Conservation (phyloP, 495 filamentous ascomycete genomes). For the Daldinia grandis region DNA sequence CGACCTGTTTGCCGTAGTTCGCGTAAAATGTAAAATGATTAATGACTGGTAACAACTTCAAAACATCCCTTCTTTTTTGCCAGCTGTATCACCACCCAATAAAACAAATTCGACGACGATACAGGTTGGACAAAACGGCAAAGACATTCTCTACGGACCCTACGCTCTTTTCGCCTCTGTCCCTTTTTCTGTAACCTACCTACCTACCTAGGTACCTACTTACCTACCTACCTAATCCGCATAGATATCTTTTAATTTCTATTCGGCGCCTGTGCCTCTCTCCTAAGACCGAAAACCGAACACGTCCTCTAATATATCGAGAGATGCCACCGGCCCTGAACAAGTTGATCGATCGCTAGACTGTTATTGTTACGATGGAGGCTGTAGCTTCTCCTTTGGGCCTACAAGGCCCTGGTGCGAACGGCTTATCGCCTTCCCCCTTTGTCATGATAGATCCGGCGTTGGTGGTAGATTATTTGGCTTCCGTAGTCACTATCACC, state of each 20-base stretch:
- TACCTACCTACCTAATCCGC: slow-evolving; percentile 34
- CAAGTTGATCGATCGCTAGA: slow-evolving; percentile 36
- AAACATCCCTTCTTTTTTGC: slow-evolving; percentile 28
- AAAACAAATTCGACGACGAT: slow-evolving; percentile 18
- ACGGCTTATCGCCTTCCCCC: slow-evolving; percentile 53
- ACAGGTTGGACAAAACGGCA: slow-evolving; percentile 19
- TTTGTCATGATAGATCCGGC: slow-evolving; percentile 59
- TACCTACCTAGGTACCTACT: no score
- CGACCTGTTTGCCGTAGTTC: slow-evolving; percentile 32
- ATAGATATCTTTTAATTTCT: slow-evolving; percentile 27
- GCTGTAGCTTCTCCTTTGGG: slow-evolving; percentile 53
- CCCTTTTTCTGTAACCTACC: slow-evolving; percentile 9
- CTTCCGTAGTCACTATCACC: slow-evolving; percentile 79
- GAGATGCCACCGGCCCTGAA: slow-evolving; percentile 38
- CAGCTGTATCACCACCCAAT: slow-evolving; percentile 23
- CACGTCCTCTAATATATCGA: slow-evolving; percentile 30
- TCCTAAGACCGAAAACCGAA: slow-evolving; percentile 26
- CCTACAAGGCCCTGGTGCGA: slow-evolving; percentile 50
- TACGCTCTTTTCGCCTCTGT: slow-evolving; percentile 38
- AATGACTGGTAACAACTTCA: slow-evolving; percentile 17
- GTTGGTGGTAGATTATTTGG: slow-evolving; percentile 79
- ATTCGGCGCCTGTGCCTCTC: slow-evolving; percentile 18
- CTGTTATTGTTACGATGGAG: slow-evolving; percentile 54
- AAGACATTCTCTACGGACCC: slow-evolving; percentile 24
- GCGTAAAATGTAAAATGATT: slow-evolving; percentile 27